Base-by-base conservation (phyloP, 306 rosid genomes). In the Gynostemma pentaphyllum region DNA sequence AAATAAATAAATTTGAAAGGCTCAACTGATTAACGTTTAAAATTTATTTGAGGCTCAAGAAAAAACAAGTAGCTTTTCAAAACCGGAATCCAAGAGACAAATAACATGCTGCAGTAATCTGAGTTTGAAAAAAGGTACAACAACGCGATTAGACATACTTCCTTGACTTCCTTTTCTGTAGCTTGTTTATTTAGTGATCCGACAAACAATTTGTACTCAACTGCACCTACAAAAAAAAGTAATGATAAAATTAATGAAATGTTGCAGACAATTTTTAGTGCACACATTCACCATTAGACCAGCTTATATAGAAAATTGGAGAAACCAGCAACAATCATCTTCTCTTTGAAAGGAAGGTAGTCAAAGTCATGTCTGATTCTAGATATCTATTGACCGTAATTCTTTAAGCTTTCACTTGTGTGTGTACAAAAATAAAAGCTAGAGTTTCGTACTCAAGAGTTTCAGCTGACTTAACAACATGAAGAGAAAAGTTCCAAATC, bases 131-230 rank as follows among this genome's bases (percentile, higher is more conserved):
- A 22, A 47, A 2, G 55, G 55, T 29, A 9, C 7, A 30, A 32
- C 55, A 18, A 59, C 12, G 12, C 65, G 16, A 19, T 57, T 46
- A 77, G 32, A 76, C 87, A 66, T 82, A 88, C 98, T 74, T 92
- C 94, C 80, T 87, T 95, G 52, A 92, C 95, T 81, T 92, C 96
- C 67, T 86, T 81, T 67, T 84, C 88, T 0, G 94, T 63, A 40
- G 96, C 90, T 60, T 92, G 96, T 69, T 82, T 92, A 85, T 86
- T 81, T 76, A 92, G 73, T 46, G 96, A 92, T 66, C 98, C 98
- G 71, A 92, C 98, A 71, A 92, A 92, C 75, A 92, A 76, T 75
- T 92, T 92, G 95, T 79, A 88, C 79, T 92, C 98, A 32, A 84
- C 88, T 27, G 98, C 98, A 78, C 98, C 98, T 92, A 67, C 69